Conservation (phyloP, 306 rosid species). For the Inga leiocalycina region DNA sequence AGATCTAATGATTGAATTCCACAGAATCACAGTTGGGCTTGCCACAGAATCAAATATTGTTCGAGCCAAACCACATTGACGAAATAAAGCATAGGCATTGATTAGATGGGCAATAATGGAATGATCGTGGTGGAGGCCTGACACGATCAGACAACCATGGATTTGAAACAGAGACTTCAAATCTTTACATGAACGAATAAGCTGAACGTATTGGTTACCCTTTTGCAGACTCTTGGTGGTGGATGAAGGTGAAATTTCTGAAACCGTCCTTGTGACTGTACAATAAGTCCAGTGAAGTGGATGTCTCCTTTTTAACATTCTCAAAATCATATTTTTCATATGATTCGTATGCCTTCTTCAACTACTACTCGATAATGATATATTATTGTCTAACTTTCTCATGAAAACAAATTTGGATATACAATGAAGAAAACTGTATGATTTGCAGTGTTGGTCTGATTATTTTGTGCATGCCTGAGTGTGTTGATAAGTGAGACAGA, state of each 20-base stretch:
- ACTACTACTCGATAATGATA: neutral
- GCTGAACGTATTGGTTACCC: slow-evolving; percentile 36
- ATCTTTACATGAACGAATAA: slow-evolving; percentile 56
- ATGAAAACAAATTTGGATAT: neutral
- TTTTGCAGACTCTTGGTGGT: slow-evolving; percentile 15
- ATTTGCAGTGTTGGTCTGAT: neutral
- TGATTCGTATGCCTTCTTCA: neutral
- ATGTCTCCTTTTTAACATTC: slow-evolving; percentile 12
- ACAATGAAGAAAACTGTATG: neutral
- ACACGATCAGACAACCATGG: slow-evolving; percentile 53
- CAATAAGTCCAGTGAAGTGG: slow-evolving; percentile 19
- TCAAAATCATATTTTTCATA: neutral
- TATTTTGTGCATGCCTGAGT: neutral
- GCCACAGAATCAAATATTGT: slow-evolving; percentile 36
- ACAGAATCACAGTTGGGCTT: slow-evolving; percentile 53
- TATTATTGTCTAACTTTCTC: neutral
- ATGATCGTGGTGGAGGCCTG: slow-evolving; percentile 47
- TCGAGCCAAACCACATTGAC: slow-evolving; percentile 30
- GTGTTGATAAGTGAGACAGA: neutral
- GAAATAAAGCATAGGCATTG: slow-evolving; percentile 48
- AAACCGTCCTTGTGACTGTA: slow-evolving; percentile 15
- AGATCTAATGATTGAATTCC: slow-evolving; percentile 65
- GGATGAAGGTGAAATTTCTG: slow-evolving; percentile 17
- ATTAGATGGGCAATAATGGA: slow-evolving; percentile 44
- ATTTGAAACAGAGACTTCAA: slow-evolving; percentile 61